Evolutionary conservation across 805 yeast species (phyloP).

Genomic region (Kuraishia ogatae): DNA sequence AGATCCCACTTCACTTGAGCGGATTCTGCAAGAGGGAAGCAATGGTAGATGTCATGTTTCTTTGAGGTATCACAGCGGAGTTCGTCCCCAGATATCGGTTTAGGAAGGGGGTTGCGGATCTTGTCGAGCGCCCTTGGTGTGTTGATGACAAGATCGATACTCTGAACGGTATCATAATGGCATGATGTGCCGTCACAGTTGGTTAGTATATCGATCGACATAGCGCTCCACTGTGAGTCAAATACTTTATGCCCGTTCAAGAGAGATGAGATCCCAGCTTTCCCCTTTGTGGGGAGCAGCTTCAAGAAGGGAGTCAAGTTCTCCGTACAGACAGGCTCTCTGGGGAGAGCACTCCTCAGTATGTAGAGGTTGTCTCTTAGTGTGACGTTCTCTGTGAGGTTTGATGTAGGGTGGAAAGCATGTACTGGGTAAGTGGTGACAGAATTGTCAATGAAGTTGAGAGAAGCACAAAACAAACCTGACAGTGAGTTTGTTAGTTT

Average conservation of each 20-base stretch:
- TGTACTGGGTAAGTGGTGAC: constrained; percentile 63
- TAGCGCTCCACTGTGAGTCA: constrained; percentile 89
- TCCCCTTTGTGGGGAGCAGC: constrained; percentile 85
- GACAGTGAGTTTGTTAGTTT: constrained; percentile 66
- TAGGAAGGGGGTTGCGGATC: constrained; percentile 62
- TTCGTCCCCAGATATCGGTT: constrained; percentile 62
- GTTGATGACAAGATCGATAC: constrained; percentile 66
- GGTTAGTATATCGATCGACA: constrained; percentile 76
- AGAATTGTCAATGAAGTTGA: constrained; percentile 77
- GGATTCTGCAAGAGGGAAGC: constrained; percentile 67
- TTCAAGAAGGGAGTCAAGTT: constrained; percentile 90
- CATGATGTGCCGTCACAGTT: constrained; percentile 36
- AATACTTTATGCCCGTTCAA: constrained; percentile 87
- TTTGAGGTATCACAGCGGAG: constrained; percentile 67
- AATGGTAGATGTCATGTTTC: constrained; percentile 50
- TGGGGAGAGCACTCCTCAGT: constrained; percentile 81
- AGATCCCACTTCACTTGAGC: constrained; percentile 40
- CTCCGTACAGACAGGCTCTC: constrained; percentile 95
- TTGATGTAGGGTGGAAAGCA: constrained; percentile 22
- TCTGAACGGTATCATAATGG: constrained; percentile 47
- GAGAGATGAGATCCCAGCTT: constrained; percentile 76
- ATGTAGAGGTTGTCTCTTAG: constrained; percentile 38
- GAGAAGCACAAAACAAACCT: constrained; percentile 91
- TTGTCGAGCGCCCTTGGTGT: constrained; percentile 60
- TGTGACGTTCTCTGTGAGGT: constrained; percentile 12